Evolutionary conservation across 768 basidiomycete species (phyloP).

Genomic region (Suillus paluster): DNA sequence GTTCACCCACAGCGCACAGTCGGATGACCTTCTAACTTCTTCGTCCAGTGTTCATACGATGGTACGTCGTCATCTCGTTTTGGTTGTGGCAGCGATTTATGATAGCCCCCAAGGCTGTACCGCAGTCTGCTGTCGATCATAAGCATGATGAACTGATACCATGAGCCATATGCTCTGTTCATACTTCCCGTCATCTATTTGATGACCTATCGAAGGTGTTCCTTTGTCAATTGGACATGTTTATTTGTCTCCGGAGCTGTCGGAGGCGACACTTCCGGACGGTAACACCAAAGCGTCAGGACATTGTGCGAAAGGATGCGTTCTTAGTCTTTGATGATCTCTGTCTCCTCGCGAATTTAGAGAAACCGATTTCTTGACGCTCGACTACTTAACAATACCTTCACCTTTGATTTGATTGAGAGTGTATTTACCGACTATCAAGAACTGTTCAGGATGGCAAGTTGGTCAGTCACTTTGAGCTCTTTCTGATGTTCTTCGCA

Average conservation of each 20-base stretch:
- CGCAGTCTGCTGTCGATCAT: conserved; percentile 83
- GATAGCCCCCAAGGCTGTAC: conserved; percentile 85
- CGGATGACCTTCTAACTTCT: conserved; percentile 83
- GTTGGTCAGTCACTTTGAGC: conserved; percentile 15
- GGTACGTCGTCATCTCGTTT: conserved; percentile 91
- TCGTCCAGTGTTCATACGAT: conserved; percentile 90
- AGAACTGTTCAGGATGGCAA: conserved; percentile 79
- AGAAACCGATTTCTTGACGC: conserved; percentile 78
- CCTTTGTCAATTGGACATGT: conserved; percentile 94
- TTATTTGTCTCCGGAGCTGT: conserved; percentile 53
- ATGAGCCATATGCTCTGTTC: conserved; percentile 83
- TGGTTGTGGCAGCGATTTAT: conserved; percentile 93
- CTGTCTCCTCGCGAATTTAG: conserved; percentile 83
- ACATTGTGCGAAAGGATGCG: conserved; percentile 81
- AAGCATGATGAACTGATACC: conserved; percentile 81
- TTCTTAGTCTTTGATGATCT: conserved; percentile 92
- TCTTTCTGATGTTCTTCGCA: conserved; percentile 32
- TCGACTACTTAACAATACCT: conserved; percentile 87
- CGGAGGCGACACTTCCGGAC: conserved; percentile 65
- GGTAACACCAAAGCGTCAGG: conserved; percentile 65
- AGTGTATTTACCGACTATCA: conserved; percentile 95
- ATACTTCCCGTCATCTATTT: not conserved
- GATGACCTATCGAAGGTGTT: not conserved
- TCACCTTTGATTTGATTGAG: conserved; percentile 94
- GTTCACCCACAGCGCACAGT: conserved; percentile 63